These are phyloP conservation scores for Paecilomyces niveus DNA, from an alignment of 2,329 filamentous ascomycete species.

Conservation along the genomic window DNA sequence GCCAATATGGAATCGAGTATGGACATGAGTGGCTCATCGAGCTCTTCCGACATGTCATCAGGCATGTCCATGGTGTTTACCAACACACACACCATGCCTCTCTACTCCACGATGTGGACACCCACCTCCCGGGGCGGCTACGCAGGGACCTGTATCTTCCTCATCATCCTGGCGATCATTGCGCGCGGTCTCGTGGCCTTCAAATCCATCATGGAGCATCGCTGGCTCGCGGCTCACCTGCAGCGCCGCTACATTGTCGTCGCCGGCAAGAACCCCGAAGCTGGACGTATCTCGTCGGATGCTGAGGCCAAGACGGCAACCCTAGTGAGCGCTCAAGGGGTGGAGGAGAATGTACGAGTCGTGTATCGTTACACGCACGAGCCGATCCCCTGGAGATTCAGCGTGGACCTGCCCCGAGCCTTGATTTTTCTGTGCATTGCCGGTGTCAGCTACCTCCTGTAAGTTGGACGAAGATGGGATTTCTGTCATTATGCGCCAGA, in stretches of 20 bases:
- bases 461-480: conserved; percentile 36
- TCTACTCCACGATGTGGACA: conserved; percentile 67
- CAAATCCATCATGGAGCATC: conserved; percentile 53
- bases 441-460: conserved; percentile 82
- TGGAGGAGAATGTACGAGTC: conserved; percentile 73
- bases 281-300: conserved; percentile 54
- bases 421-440: conserved; percentile 62
- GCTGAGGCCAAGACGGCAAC: conserved; percentile 58
- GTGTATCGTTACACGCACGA: conserved; percentile 51
- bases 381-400: conserved; percentile 69
- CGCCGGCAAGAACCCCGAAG: conserved; percentile 53
- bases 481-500: conserved; percentile 3
- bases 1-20: conserved; percentile 4
- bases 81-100: conserved; percentile 52
- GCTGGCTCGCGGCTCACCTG: conserved; percentile 65
- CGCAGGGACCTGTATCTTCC: conserved; percentile 85
- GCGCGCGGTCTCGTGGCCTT: conserved; percentile 66
- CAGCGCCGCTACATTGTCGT: conserved; percentile 72
- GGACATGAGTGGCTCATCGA: conserved; percentile 4
- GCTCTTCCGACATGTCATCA: conserved; percentile 8
- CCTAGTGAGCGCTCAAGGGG: conserved; percentile 64
- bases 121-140: conserved; percentile 65
- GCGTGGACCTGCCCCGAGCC: conserved; percentile 69
- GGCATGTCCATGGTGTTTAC: conserved; percentile 45
- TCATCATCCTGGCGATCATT: conserved; percentile 66